Base-by-base conservation (phyloP, 495 filamentous ascomycete genomes). In the Umbilicaria muhlenbergii region DNA sequence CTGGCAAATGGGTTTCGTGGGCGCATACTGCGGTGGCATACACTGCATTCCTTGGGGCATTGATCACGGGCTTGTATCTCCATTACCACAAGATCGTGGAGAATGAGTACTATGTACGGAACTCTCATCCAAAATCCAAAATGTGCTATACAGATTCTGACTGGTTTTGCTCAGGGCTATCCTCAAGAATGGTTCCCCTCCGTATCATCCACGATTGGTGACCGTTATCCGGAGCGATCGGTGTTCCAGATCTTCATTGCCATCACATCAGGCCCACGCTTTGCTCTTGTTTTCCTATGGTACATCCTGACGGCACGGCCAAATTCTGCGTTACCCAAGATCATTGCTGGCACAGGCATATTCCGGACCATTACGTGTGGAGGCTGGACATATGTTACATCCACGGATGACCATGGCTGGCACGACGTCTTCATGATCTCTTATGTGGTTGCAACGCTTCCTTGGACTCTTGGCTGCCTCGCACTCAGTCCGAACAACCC, bases 361-460 rank as follows among this genome's bases (percentile, higher is more conserved):
- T 83, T 94, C 54, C 75, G 92, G 49, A 94, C 89, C 4, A 61
- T 99, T 45, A 92, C 87, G 2, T 99, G 92, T 55, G 92, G 89
- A 41, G 92, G 92, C 33, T 99, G 92, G 92, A 95, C 93, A 32
- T 99, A 96, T 59, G 80, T 99, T 40, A 99, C 92, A 16, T 95
- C 88, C 34, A 96, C 92, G 10, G 92, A 99, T 60, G 86, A 96
- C 58, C 92, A 99, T 60, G 77, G 89, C 59, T 95, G 86, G 87
- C 92, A 99, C 57, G 92, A 99, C 60, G 91, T 95, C 42, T 89
- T 96, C 63, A 99, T 99, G 92, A 93, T 99, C 52, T 93, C 86
- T 21, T 99, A 99, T 59, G 64, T 99, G 39, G 78, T 96, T 37
- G 81, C 86, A 12, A 96, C 92, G 0, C 67, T 99, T 44, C 92